Base-by-base conservation (phyloP, 148 eudicot genomes). In the Rhododendron williamsianum region DNA sequence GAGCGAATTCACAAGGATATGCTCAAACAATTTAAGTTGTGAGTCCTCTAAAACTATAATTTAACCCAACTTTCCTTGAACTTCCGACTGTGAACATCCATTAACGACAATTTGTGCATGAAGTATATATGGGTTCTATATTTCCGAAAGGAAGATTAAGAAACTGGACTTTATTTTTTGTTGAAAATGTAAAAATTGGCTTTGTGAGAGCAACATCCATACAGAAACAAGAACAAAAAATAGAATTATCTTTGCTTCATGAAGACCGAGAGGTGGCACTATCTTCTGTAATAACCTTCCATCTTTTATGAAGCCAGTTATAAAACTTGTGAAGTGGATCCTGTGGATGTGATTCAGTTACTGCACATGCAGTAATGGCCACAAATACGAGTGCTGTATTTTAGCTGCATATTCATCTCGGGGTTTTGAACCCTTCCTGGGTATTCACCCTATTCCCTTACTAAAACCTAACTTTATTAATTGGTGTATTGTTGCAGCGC, bases 21-120 rank as follows among this genome's bases (percentile, higher is more conserved):
- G 95, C 88, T 94, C 74, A 97, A 95, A 86, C 98, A 97, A 82
- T 97, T 94, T 82, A 97, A 97, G 89, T 92, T 93, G 99, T 97
- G 76, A 93, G 97, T 92, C 73, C 56, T 56, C 78, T 35, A 7
- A 49, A 76, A 58, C 18, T 69, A 41, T 41, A 2, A 33, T 81
- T 27, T 33, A 12, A 33, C 36, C 33, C 6, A 6, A 58, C 46
- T 58, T 60, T 19, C 38, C 51, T 81, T 10, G 9, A 58, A 38
- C 41, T 19, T 38, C 63, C 35, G 30, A 56, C 19, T 6, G 18
- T 54, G 49, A 9, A 46, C 49, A 9, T 46, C 49, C 49, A 46
- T 46, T 46, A 7, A 46, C 11, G 54, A 51, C 54, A 51, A 51
- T 51, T 51, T 51, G 4, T 12, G 54, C 16, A 51, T 51, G 54